phyloP scores from a whole-genome alignment of 768 basidiomycete species.

The Stropharia rugosoannulata region DNA sequence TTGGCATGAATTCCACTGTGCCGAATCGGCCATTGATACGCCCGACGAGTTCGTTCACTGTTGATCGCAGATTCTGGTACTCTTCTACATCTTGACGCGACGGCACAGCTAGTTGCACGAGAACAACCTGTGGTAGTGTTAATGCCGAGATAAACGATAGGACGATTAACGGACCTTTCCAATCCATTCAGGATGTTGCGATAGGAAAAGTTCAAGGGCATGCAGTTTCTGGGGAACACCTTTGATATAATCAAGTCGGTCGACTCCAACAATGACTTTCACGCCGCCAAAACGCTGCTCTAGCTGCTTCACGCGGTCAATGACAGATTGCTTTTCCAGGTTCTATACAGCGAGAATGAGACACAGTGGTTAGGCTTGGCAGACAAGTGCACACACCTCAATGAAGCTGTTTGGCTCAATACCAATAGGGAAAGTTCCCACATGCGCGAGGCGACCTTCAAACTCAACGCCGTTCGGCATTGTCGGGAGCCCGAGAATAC shows the following conservation, averaged over 20 bases:
- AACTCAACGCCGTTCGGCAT: constrained; percentile 99
- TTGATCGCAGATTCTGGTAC: constrained; percentile 94
- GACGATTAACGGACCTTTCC: constrained; percentile 65
- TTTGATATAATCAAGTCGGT: constrained; percentile 99
- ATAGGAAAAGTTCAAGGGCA: constrained; percentile 93
- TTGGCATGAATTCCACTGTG: constrained; percentile 99
- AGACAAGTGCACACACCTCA: constrained; percentile 45
- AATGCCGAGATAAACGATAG: constrained; percentile 1
- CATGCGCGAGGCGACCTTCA: constrained; percentile 91
- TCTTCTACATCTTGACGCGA: constrained; percentile 99
- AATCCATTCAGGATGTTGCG: constrained; percentile 99
- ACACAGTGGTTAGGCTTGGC: neutral
- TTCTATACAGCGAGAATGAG: constrained; percentile 53
- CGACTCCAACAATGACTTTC: constrained; percentile 98
- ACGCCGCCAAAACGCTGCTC: constrained; percentile 91
- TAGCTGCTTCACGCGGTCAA: constrained; percentile 74
- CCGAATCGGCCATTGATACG: constrained; percentile 99
- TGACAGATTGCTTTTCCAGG: constrained; percentile 76
- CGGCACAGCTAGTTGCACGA: constrained; percentile 96
- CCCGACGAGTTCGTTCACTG: constrained; percentile 97
- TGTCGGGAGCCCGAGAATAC: constrained; percentile 91
- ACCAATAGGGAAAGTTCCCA: constrained; percentile 98
- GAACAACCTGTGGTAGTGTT: constrained; percentile 63
- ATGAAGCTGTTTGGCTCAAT: constrained; percentile 95
- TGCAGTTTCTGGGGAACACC: constrained; percentile 98